A percentile compares a stretch with the other conserved stretches of the same genome.
Evolutionary conservation across 1,284 basidiomycete species (phyloP).

Genomic region (Pseudozyma hubeiensis): DNA sequence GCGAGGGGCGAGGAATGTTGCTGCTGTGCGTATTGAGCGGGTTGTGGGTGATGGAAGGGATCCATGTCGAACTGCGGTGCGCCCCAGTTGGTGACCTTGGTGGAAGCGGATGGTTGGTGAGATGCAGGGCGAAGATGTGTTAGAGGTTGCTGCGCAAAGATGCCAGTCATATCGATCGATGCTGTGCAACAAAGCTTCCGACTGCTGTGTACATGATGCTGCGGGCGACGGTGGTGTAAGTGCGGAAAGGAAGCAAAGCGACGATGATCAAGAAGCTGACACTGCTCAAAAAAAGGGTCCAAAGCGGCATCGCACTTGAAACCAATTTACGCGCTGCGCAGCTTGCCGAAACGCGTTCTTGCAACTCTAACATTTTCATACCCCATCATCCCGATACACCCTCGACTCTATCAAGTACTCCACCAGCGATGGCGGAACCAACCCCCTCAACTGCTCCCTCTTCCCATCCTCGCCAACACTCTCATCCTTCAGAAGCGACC

Average conservation of each 20-base stretch:
- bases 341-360: background rate
- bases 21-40: no score
- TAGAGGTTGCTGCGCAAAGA: conserved; percentile 9
- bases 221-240: background rate
- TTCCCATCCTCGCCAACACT: conserved; percentile 7
- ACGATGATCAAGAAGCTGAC: conserved; percentile 8
- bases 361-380: conserved; percentile 12
- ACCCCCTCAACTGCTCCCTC: conserved; percentile 5
- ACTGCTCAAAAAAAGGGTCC: conserved; percentile 8
- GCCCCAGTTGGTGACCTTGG: background rate
- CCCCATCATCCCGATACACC: conserved; percentile 29
- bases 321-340: conserved; percentile 24
- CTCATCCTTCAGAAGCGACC: conserved; percentile 20
- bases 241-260: background rate
- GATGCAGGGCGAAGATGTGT: no score
- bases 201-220: background rate
- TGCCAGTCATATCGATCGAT: conserved; percentile 9
- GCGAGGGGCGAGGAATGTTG: no score
- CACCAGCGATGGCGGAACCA: conserved; percentile 50
- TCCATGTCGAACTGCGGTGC: background rate
- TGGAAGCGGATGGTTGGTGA: background rate
- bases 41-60: no score
- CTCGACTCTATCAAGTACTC: conserved; percentile 44
- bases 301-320: conserved; percentile 3
- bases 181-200: background rate